Base-by-base conservation (phyloP, 805 yeast species). In the Zygotorulaspora chibaensis region DNA sequence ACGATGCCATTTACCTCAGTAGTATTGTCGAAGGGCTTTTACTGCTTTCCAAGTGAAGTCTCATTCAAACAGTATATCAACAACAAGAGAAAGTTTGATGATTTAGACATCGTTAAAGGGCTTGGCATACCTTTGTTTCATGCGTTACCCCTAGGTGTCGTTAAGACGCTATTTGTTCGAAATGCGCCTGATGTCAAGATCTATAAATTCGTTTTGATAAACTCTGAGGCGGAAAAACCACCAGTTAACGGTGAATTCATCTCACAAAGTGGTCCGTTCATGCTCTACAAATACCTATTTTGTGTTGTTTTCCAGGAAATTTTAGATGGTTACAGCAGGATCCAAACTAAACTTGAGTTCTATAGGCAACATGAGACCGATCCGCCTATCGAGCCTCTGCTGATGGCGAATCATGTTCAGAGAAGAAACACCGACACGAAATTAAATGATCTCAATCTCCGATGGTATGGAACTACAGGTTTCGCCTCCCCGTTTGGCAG, bases 381-480 rank as follows among this genome's bases (percentile, higher is more conserved):
- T 20, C 43, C 51, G 2, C 51, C 46, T 20, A 48, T 50, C 30
- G 62, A 59, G 35, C 49, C 56, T 5, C 47, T 63, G n/a, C 46
- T 48, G 6, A 59, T 70, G 66, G 53, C 60, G n/a, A 60, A 63
- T 20, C 58, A 59, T 35, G 53, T 62, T 7, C 54, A 54, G 20
- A 56, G 65, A 12, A 59, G 66, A 13, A 62, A 62, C 43, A 59
- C 67, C 1, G 74, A 70, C 48, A 59, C 69, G 3, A 38, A 42
- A 7, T 47, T 58, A 18, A 58, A 56, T 39, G 61, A 52, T 1
- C 51, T 70, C n/a, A 64, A 64, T 42, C 45, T 69, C 16, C 59
- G 72, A 48, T 70, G 75, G 75, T 53, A 61, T 15, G 75, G 75
- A 0, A 64, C 70, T 4, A 63, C 73, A 1, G 63, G 67, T 4